Evolutionary conservation across 352 stramenopile species (phyloP), one percentile per base, ranked within the genome.

Genomic region (Phytophthora chlamydospora): DNA sequence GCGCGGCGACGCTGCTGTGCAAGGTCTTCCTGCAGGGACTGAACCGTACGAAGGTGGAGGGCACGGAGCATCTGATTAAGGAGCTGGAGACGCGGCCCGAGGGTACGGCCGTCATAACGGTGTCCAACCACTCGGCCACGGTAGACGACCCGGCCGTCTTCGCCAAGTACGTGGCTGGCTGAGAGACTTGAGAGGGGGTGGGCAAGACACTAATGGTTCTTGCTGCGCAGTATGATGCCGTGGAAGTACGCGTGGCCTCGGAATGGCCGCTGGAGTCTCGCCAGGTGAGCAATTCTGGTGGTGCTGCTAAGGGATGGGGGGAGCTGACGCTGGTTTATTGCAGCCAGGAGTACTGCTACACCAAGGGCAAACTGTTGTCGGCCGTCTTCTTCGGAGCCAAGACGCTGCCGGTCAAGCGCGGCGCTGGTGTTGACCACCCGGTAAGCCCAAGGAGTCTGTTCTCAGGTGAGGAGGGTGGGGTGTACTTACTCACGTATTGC

Each of bases 321-420:
- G 19, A 13, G 17, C 21, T 41, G 34, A 38, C 9, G 17, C 39
- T 45, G 1, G 53, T 27, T 31, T 36, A 6, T 12, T 57, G n/a
- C 53, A 94, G 86, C 45, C 86, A 95, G 61, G 86, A 95, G 58
- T 95, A 95, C 54, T 89, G 86, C 59, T 95, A 95, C 58, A 75
- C 68, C 8, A 90, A 91, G 29, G 77, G 76, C 2, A 70, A 67
- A 0, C 4, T 86, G 5, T 45, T 88, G 6, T 80, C 83, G 1
- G 50, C 78, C 8, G 54, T 92, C 31, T 93, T 93, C 43, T 93
- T 80, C 46, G 70, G 68, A 21, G 74, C 82, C 24, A 93, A 92
- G 70, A 87, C 83, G 10, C 54, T 95, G 11, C 86, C 86, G 0
- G 67, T 93, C 17, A 88, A 91, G 44, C 83, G 84, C 4, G 83